Conservation (phyloP, 176 grass and related monocot genomes). For the Carex myosuroides region DNA sequence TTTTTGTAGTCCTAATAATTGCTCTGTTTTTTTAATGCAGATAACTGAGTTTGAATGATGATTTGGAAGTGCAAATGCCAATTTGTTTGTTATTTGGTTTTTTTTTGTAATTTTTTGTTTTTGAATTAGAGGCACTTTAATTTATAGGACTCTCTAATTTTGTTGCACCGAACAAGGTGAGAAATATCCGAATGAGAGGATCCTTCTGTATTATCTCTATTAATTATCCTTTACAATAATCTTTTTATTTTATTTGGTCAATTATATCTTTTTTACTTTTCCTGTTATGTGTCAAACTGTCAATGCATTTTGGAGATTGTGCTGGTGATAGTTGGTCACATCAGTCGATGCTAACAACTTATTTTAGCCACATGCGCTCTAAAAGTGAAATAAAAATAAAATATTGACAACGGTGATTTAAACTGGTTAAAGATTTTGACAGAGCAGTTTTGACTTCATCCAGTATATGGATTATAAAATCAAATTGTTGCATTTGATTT, state of each 20-base stretch:
- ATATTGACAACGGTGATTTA: background rate
- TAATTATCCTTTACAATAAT: constrained; percentile 19
- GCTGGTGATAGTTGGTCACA: constrained; percentile 19
- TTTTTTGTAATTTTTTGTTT: background rate
- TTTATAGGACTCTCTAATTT: constrained; percentile 16
- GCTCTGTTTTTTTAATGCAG: background rate
- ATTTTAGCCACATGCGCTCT: constrained; percentile 9
- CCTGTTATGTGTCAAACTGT: background rate
- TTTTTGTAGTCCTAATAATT: background rate
- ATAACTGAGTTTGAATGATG: constrained; percentile 6
- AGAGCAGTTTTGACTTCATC: no score
- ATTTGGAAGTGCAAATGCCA: constrained; percentile 6
- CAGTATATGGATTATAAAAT: no score
- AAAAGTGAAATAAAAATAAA: background rate
- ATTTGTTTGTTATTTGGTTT: background rate
- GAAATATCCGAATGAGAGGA: background rate
- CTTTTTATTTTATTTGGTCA: background rate
- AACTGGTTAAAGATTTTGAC: no score
- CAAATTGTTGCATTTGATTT: no score
- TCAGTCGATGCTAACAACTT: constrained; percentile 30
- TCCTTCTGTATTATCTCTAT: constrained; percentile 23
- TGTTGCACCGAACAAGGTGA: constrained; percentile 21
- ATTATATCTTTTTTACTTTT: background rate
- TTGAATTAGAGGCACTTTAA: constrained; percentile 11
- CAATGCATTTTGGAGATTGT: background rate